Percentiles rank a stretch among this genome's conserved stretches.
These are phyloP conservation scores for Colletotrichum sp. DNA, from an alignment of 2,329 filamentous ascomycete genomes.

Conservation along the genomic window DNA sequence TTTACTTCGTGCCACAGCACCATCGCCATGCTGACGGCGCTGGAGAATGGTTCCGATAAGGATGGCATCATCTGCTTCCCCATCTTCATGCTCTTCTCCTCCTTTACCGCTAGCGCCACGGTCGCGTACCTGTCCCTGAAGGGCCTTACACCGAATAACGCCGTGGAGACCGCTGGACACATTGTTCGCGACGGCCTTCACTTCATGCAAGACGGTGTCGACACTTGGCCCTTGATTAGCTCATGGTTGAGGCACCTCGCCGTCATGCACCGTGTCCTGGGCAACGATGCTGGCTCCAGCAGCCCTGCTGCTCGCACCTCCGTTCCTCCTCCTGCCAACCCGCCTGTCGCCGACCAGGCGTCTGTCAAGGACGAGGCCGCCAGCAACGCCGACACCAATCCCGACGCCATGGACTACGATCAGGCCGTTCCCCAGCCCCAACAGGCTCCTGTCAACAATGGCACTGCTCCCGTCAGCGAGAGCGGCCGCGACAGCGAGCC, in stretches of 20 bases:
- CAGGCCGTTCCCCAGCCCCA: conserved; percentile 39
- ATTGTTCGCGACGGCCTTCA: conserved; percentile 64
- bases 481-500: conserved; percentile 59
- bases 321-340: conserved; percentile 32
- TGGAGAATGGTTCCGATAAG: conserved; percentile 63
- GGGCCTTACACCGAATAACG: conserved; percentile 60
- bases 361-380: conserved; percentile 60
- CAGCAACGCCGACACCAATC: conserved; percentile 60
- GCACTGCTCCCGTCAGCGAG: conserved; percentile 34
- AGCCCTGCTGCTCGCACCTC: conserved; percentile 33
- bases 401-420: conserved; percentile 64
- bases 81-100: conserved; percentile 68
- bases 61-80: conserved; percentile 65
- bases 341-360: conserved; percentile 30
- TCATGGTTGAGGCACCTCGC: conserved; percentile 65
- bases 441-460: conserved; percentile 28
- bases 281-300: conserved; percentile 51
- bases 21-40: conserved; percentile 58
- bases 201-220: conserved; percentile 63
- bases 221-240: conserved; percentile 63
- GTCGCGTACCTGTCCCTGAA: conserved; percentile 68
- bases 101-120: conserved; percentile 65
- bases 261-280: conserved; percentile 66
- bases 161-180: conserved; percentile 60
- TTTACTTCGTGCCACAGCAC: conserved; percentile 65